Evolutionary conservation across 192 early-diverging fungal genomes (phyloP).

Genomic region (Rhizophagus prolifer): DNA sequence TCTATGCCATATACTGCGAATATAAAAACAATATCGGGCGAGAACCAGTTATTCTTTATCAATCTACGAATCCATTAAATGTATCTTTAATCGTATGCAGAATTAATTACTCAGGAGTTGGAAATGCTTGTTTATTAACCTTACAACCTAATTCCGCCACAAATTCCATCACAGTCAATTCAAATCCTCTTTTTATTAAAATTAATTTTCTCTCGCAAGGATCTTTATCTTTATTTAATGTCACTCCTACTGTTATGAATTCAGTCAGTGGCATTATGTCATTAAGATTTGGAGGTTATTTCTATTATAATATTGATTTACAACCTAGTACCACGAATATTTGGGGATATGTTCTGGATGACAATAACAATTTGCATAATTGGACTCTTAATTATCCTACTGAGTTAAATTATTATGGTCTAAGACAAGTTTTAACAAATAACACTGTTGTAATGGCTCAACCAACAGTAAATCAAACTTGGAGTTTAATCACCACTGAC

Average conservation of each 20-base stretch:
- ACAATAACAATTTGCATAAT: not conserved
- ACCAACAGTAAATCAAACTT: no score
- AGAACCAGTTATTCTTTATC: no score
- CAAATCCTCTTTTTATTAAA: not conserved
- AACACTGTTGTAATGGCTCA: no score
- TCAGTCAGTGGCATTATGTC: not conserved
- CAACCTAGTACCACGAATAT: not conserved
- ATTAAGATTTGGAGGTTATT: slow-evolving; percentile 2
- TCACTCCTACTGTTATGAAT: not conserved
- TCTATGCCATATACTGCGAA: not conserved
- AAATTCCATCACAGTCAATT: not conserved
- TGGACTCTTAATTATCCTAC: not conserved
- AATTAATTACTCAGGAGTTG: no score
- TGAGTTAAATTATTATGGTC: no score
- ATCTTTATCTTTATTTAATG: not conserved
- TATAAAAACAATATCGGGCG: not conserved
- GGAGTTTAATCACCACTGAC: no score
- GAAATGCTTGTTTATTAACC: not conserved
- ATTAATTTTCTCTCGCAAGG: not conserved
- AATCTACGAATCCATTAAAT: no score
- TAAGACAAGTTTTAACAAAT: no score
- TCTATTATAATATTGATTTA: not conserved
- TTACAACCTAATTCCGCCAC: no score
- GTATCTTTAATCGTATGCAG: no score
- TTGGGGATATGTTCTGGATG: not conserved